These are phyloP conservation scores for Daldinia loculata DNA, from an alignment of 495 filamentous ascomycete species.

Conservation along the genomic window DNA sequence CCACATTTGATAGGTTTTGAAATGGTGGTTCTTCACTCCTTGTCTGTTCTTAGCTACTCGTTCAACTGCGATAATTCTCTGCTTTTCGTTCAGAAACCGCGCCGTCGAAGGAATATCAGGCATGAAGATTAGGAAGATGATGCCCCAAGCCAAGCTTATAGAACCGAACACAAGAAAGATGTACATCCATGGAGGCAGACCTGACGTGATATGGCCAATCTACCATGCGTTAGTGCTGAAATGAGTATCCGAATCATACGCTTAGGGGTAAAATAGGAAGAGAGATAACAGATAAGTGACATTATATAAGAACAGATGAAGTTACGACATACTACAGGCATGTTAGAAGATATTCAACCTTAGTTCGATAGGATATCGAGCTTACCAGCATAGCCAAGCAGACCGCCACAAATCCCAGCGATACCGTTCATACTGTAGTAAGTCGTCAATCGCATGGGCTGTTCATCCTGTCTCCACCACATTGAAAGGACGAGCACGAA, in stretches of 20 bases:
- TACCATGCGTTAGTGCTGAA: slow-evolving; percentile 9
- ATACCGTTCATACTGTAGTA: slow-evolving; percentile 67
- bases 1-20: slow-evolving; percentile 57
- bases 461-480: slow-evolving; percentile 64
- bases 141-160: slow-evolving; percentile 62
- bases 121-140: slow-evolving; percentile 63
- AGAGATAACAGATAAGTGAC: background rate
- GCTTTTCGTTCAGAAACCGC: slow-evolving; percentile 56
- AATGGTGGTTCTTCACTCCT: slow-evolving; percentile 69
- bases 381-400: slow-evolving; percentile 60
- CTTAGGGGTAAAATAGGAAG: background rate
- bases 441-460: slow-evolving; percentile 62
- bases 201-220: slow-evolving; percentile 57
- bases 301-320: background rate
- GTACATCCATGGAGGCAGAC: slow-evolving; percentile 56
- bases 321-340: slow-evolving; percentile 7
- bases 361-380: background rate
- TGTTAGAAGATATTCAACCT: slow-evolving; percentile 6
- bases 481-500: slow-evolving; percentile 66
- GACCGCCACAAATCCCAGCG: slow-evolving; percentile 63
- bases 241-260: background rate
- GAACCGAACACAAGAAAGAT: slow-evolving; percentile 60
- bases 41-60: slow-evolving; percentile 64
- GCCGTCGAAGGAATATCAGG: slow-evolving; percentile 67
- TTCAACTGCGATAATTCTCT: slow-evolving; percentile 63